Percentiles rank a stretch among this genome's conserved stretches.
Conservation (phyloP, 2,329 filamentous ascomycete species). For the Sporothrix sp. region DNA sequence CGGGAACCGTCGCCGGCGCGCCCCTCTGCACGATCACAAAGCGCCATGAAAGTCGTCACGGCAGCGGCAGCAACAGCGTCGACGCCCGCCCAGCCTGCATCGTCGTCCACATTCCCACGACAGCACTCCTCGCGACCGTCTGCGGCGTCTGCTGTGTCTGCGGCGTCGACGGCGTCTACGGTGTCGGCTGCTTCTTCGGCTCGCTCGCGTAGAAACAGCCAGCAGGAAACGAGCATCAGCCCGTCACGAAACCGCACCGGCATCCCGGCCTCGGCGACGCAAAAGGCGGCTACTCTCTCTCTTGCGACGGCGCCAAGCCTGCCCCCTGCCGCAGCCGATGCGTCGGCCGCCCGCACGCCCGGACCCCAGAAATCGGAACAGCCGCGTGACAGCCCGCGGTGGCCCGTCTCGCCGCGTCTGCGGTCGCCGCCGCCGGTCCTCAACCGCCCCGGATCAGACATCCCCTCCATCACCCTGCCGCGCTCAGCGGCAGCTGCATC, state of each 20-base stretch:
- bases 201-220: constrained; percentile 56
- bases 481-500: constrained; percentile 37
- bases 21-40: constrained; percentile 25
- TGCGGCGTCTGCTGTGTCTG: constrained; percentile 21
- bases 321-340: constrained; percentile 49
- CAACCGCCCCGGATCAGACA: constrained; percentile 33
- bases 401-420: constrained; percentile 68
- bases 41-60: constrained; percentile 22
- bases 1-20: constrained; percentile 41
- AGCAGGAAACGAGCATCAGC: constrained; percentile 49
- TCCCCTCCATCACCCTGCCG: constrained; percentile 44
- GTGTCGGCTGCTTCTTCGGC: constrained; percentile 16
- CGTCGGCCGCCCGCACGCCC: constrained; percentile 45
- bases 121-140: constrained; percentile 22
- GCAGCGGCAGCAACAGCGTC: constrained; percentile 17
- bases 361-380: constrained; percentile 55
- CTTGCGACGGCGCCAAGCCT: constrained; percentile 58
- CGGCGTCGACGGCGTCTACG: constrained; percentile 20
- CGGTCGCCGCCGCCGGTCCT: constrained; percentile 62
- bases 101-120: not conserved
- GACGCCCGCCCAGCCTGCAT: not conserved
- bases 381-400: constrained; percentile 51
- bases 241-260: constrained; percentile 46
- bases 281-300: constrained; percentile 51
- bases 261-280: constrained; percentile 51